These are phyloP conservation scores for Solanum sitiens DNA, from an alignment of 257 asterid genomes.

Conservation along the genomic window DNA sequence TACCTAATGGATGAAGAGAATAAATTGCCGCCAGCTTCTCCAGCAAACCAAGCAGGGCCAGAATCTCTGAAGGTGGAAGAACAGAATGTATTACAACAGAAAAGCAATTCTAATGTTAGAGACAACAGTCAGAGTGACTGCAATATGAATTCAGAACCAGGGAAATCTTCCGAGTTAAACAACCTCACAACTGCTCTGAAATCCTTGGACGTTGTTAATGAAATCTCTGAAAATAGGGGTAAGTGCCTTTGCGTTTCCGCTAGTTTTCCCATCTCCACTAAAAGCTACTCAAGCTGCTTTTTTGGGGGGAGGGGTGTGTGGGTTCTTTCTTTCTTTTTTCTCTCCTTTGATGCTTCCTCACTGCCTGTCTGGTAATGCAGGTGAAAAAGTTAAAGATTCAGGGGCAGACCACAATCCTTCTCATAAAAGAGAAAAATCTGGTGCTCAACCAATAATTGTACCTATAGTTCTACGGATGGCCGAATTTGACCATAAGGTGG, in stretches of 20 bases:
- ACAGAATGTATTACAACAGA: constrained; percentile 26
- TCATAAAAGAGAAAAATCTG: constrained; percentile 50
- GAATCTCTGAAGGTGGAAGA: constrained; percentile 24
- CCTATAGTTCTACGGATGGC: constrained; percentile 92
- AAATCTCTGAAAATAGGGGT: constrained; percentile 34
- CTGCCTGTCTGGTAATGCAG: constrained; percentile 19
- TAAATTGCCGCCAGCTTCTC: constrained; percentile 30
- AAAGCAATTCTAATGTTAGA: constrained; percentile 15
- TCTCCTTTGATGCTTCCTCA: neutral
- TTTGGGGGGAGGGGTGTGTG: neutral
- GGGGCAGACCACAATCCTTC: constrained; percentile 21
- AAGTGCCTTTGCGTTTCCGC: neutral
- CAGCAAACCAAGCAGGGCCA: constrained; percentile 37
- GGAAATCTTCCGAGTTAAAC: constrained; percentile 24
- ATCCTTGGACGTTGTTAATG: constrained; percentile 31
- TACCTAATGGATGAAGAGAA: constrained; percentile 91
- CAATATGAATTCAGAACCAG: constrained; percentile 16
- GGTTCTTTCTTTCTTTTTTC: neutral
- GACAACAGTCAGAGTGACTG: constrained; percentile 13
- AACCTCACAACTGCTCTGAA: constrained; percentile 38
- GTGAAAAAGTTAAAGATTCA: constrained; percentile 37
- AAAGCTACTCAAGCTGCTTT: neutral
- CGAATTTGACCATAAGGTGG: constrained; percentile 92
- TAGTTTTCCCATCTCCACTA: neutral
- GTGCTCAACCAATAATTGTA: constrained; percentile 78